These are phyloP conservation scores for Biancaea sappan DNA, from an alignment of 306 rosid species.

Conservation along the genomic window DNA sequence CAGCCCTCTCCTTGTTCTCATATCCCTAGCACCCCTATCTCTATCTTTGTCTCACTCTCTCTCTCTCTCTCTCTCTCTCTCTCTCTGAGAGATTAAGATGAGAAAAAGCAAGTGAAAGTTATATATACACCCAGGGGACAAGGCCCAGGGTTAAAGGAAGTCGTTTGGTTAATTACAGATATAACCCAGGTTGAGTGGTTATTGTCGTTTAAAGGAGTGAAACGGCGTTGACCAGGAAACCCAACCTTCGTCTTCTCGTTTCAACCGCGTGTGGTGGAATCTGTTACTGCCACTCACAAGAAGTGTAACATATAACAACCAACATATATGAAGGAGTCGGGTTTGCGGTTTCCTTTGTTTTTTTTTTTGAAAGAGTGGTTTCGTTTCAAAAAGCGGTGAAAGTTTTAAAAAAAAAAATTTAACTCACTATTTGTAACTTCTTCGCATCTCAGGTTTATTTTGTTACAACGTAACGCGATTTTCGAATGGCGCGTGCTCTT, in stretches of 20 bases:
- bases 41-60: not conserved
- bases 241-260: not conserved
- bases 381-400: too few species aligned
- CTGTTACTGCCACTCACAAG: not conserved
- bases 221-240: conserved; percentile 13
- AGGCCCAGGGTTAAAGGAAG: not conserved
- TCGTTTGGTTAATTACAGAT: conserved; percentile 32
- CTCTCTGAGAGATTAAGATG: conserved; percentile 30
- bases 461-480: conserved; percentile 21
- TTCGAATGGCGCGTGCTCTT: not conserved
- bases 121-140: conserved; percentile 29
- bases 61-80: conserved; percentile 8
- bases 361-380: too few species aligned
- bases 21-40: conserved; percentile 25
- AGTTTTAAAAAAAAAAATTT: too few species aligned
- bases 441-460: not conserved
- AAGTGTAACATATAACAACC: not conserved
- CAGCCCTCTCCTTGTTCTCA: conserved; percentile 85
- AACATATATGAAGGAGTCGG: not conserved
- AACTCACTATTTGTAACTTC: not conserved
- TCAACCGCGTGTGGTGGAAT: not conserved
- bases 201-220: not conserved
- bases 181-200: conserved; percentile 32
- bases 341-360: too few species aligned
- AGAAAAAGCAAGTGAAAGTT: conserved; percentile 28